Base-by-base conservation (phyloP, 495 filamentous ascomycete genomes). In the Tuber indicum region DNA sequence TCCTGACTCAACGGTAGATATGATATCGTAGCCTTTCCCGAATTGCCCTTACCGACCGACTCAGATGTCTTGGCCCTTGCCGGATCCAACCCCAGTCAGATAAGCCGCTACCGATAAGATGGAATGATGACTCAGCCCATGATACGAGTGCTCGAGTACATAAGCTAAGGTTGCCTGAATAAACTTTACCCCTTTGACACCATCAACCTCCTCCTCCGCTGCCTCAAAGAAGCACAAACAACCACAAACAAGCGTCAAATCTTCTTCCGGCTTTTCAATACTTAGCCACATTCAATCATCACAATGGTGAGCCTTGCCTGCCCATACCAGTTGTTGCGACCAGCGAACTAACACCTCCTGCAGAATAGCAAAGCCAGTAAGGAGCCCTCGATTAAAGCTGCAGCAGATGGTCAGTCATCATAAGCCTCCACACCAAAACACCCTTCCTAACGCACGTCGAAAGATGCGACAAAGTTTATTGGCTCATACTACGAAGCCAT, bases 401-500 rank as follows among this genome's bases (percentile, higher is more conserved):
- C 80, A 5, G 77, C 76, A 43, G 81, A 82, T 41, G 81, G 81
- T 82, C 76, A n/a, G 81, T 75, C 46, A 66, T 74, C 49, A 19
- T 36, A 39, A 39, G 39, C 58, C 23, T 26, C 74, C 42, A 5
- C 66, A 32, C 6, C 36, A 72, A 45, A 62, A 21, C 58, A 36
- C 26, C 58, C 12, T 17, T 6, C 58, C 26, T 66, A 66, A 66
- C 58, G 32, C 14, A 36, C 58, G 32, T 16, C 46, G 0, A 66
- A 71, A 80, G 82, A 77, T 69, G 87, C 89, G 26, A 86, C 84
- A 75, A 84, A 86, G 43, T 88, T 90, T 74, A 84, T 89, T 52
- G 84, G 88, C 32, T 84, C 85, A 7, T 90, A 87, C 80, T 90
- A 90, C 77, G 83, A 83, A 0, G 87, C 90, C 6, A 86, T 93